phyloP scores from a whole-genome alignment of 179 eudicot species.

The Spinacia oleracea region DNA sequence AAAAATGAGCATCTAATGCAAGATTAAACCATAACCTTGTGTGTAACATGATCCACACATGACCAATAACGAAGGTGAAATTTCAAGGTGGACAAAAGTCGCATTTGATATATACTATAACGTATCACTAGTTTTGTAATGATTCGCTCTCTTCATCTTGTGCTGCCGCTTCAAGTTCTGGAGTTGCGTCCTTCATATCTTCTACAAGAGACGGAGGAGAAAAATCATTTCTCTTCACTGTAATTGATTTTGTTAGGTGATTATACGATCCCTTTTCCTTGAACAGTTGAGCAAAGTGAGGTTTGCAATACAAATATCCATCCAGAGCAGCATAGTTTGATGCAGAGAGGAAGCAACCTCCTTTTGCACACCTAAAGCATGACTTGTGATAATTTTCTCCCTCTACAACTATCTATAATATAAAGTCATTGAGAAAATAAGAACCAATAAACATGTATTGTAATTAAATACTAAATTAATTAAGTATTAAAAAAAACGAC shows the following conservation, averaged over 20 bases:
- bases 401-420: conserved; percentile 62
- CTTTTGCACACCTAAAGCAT: conserved; percentile 85
- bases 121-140: background rate
- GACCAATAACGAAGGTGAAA: background rate
- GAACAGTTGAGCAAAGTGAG: conserved; percentile 78
- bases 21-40: background rate
- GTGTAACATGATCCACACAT: background rate
- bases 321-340: conserved; percentile 86
- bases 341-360: conserved; percentile 63
- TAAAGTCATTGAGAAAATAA: background rate
- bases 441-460: background rate
- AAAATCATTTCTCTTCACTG: conserved; percentile 35
- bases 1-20: background rate
- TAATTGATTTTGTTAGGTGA: conserved; percentile 50
- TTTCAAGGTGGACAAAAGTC: background rate
- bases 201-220: background rate
- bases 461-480: background rate
- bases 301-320: conserved; percentile 81
- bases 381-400: conserved; percentile 76
- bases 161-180: background rate
- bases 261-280: conserved; percentile 78
- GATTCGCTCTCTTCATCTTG: conserved; percentile 2
- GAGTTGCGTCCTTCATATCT: conserved; percentile 13
- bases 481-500: background rate
- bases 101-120: conserved; percentile 10